Percentiles rank a stretch among this genome's conserved stretches.
Evolutionary conservation across 371 early-diverging fungal genomes (phyloP).

Genomic region (Apophysomyces ossiformis): DNA sequence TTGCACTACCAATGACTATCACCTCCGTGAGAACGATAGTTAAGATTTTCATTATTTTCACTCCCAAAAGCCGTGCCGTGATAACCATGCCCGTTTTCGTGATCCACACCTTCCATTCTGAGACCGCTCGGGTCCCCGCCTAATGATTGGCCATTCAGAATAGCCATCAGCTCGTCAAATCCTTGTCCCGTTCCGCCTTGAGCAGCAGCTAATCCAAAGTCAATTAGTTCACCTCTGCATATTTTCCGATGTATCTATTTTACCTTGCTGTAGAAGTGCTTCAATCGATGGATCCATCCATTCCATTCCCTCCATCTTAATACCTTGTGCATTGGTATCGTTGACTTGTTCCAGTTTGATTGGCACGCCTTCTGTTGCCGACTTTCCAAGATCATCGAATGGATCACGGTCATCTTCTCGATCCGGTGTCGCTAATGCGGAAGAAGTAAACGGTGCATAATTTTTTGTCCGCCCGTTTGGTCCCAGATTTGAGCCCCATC

Average conservation of each 20-base stretch:
- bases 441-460: constrained; percentile 36
- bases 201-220: background rate
- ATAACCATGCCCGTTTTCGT: background rate
- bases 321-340: background rate
- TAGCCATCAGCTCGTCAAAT: constrained; percentile 21
- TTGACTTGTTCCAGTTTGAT: background rate
- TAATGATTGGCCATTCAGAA: constrained; percentile 20
- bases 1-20: background rate
- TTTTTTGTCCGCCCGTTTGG: constrained; percentile 15
- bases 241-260: background rate
- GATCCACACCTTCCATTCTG: constrained; percentile 16
- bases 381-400: constrained; percentile 23
- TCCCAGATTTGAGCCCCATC: constrained; percentile 7
- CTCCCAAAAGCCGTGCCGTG: constrained; percentile 21
- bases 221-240: background rate
- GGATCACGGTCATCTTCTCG: constrained; percentile 33
- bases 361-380: background rate
- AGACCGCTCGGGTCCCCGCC: constrained; percentile 4
- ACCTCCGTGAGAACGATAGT: constrained; percentile 6
- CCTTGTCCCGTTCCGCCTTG: constrained; percentile 12
- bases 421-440: constrained; percentile 38
- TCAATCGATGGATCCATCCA: constrained; percentile 6
- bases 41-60: constrained; percentile 10
- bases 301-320: constrained; percentile 15
- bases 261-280: constrained; percentile 23